A percentile compares a stretch with the other conserved stretches of the same genome.
These are phyloP conservation scores for Clavariopsis aquatica DNA, from an alignment of 495 filamentous ascomycete species.

Conservation along the genomic window DNA sequence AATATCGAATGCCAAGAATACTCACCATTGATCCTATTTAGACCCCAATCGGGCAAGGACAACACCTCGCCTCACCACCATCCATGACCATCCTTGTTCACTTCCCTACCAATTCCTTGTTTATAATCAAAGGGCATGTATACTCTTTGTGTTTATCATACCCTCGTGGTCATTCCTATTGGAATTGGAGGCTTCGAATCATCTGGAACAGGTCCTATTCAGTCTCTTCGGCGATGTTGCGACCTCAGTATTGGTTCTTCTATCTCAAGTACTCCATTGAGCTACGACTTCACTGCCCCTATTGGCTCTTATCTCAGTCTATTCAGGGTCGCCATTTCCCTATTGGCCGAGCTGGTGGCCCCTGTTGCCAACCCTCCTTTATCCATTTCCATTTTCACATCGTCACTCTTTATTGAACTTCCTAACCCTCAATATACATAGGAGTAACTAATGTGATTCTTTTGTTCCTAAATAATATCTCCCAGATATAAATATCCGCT, in stretches of 20 bases:
- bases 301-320: conserved; percentile 28
- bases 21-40: conserved; percentile 26
- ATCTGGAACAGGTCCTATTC: not conserved
- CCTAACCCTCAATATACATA: conserved; percentile 1
- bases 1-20: conserved; percentile 29
- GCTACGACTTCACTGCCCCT: not conserved
- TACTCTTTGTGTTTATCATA: conserved; percentile 11
- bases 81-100: conserved; percentile 24
- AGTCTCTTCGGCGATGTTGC: conserved; percentile 6
- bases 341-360: conserved; percentile 3
- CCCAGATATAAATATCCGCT: conserved; percentile 14
- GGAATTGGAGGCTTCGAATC: not conserved
- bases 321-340: not conserved
- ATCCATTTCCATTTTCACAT: conserved; percentile 1
- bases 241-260: not conserved
- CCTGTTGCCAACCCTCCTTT: not conserved
- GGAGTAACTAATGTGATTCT: not conserved
- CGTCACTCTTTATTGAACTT: conserved; percentile 21
- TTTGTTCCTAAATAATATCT: conserved; percentile 1
- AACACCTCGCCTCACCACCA: conserved; percentile 3
- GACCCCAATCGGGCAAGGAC: conserved; percentile 29
- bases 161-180: not conserved
- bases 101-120: not conserved
- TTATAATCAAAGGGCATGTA: not conserved
- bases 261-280: not conserved